Conservation (phyloP, 352 stramenopile species). For the Blastocystis hominis region DNA sequence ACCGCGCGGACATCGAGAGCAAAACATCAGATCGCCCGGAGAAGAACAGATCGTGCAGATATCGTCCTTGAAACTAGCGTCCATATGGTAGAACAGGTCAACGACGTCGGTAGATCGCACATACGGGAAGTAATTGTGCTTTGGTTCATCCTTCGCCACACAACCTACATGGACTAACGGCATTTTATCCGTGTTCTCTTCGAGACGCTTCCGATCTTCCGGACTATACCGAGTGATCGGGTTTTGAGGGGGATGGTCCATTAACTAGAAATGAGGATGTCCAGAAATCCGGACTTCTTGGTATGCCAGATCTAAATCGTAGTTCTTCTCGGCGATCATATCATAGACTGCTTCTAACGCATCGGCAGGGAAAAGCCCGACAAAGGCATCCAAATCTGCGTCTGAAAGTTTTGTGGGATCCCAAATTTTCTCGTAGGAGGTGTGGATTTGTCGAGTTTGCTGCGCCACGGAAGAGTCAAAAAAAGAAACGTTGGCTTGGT, state of each 20-base stretch:
- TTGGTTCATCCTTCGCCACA: background rate
- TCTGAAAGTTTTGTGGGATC: background rate
- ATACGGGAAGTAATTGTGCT: constrained; percentile 34
- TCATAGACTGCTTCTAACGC: constrained; percentile 6
- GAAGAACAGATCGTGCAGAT: constrained; percentile 17
- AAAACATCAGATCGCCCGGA: background rate
- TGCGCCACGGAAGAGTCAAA: background rate
- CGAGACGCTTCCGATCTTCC: constrained; percentile 28
- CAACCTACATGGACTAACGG: constrained; percentile 6
- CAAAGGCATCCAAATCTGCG: background rate
- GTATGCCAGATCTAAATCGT: constrained; percentile 11
- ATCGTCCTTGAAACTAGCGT: constrained; percentile 41
- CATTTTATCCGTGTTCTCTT: constrained; percentile 42
- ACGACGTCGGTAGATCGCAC: constrained; percentile 2
- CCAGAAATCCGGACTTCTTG: background rate
- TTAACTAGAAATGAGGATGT: background rate
- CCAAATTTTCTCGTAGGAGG: background rate
- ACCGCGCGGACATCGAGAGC: constrained; percentile 18
- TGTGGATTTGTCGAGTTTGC: background rate
- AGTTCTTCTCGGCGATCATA: background rate
- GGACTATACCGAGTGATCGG: constrained; percentile 5
- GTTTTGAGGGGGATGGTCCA: constrained; percentile 10
- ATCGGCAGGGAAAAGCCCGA: constrained; percentile 16
- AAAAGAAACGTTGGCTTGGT: background rate
- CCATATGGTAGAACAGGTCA: constrained; percentile 43